A percentile compares a stretch with the other conserved stretches of the same genome.
phyloP scores from a whole-genome alignment of 345 rosid species.

The Brassica cretica region DNA sequence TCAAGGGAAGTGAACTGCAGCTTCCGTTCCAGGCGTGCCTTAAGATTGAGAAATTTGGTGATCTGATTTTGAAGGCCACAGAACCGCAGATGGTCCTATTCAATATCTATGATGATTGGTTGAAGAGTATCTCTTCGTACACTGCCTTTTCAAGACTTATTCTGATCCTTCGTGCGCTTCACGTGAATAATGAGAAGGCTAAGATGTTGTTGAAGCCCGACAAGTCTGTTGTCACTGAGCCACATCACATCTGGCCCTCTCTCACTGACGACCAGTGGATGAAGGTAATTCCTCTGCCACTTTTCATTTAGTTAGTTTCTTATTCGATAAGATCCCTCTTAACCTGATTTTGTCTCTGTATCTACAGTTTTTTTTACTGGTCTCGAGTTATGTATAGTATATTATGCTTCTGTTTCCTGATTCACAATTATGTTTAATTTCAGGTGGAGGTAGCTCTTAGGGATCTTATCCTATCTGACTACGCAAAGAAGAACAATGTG shows the following conservation, averaged over 20 bases:
- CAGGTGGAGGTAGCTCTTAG: slow-evolving; percentile 96
- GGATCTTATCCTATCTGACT: slow-evolving; percentile 94
- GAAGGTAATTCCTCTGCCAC: slow-evolving; percentile 54
- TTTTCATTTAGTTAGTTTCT: not conserved
- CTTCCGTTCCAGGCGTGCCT: slow-evolving; percentile 98
- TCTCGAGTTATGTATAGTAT: not conserved
- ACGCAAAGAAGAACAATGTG: slow-evolving; percentile 98
- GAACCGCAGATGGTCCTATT: slow-evolving; percentile 97
- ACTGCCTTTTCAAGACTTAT: slow-evolving; percentile 98
- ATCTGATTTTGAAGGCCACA: slow-evolving; percentile 88
- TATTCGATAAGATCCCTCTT: slow-evolving; percentile 4
- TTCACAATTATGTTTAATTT: slow-evolving; percentile 21
- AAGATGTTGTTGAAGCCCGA: slow-evolving; percentile 98
- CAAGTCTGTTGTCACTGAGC: slow-evolving; percentile 85
- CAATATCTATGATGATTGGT: slow-evolving; percentile 98
- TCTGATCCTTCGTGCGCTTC: slow-evolving; percentile 97
- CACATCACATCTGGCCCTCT: slow-evolving; percentile 99
- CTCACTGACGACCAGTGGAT: slow-evolving; percentile 97
- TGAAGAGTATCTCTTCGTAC: slow-evolving; percentile 95
- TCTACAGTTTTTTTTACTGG: slow-evolving; percentile 6
- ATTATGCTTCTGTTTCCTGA: slow-evolving; percentile 3
- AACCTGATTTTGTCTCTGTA: not conserved
- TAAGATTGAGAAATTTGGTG: slow-evolving; percentile 99
- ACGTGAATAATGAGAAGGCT: slow-evolving; percentile 98
- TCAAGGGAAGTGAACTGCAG: slow-evolving; percentile 98